Percentiles rank a stretch among this genome's conserved stretches.
Conservation (phyloP, 805 yeast genomes). For the Ogataea pilisensis region DNA sequence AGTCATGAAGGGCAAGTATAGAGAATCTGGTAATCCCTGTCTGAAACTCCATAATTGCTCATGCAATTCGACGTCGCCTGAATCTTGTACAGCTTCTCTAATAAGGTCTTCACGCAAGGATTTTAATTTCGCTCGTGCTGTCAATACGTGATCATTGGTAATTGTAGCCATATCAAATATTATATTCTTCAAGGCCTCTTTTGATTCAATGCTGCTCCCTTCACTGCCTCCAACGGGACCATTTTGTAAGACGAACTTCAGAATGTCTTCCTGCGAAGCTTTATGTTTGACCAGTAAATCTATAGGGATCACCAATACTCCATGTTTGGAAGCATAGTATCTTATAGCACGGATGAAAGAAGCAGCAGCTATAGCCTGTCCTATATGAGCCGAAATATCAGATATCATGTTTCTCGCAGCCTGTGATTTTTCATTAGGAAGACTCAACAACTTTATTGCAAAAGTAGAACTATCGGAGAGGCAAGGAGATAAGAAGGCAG, state of each 20-base stretch:
- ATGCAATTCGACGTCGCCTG: constrained; percentile 11
- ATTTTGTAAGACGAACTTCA: constrained; percentile 42
- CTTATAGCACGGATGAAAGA: constrained; percentile 56
- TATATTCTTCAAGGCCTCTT: constrained; percentile 45
- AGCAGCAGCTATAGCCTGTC: constrained; percentile 75
- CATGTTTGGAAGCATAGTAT: constrained; percentile 49
- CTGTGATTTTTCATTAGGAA: constrained; percentile 35
- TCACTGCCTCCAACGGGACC: no score
- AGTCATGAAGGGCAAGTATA: constrained; percentile 64
- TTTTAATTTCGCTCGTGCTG: constrained; percentile 56
- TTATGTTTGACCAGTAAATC: constrained; percentile 50
- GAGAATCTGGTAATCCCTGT: constrained; percentile 52
- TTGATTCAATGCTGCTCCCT: constrained; percentile 22
- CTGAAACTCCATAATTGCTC: constrained; percentile 35
- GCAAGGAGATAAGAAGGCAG: constrained; percentile 50
- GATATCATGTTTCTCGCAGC: constrained; percentile 34
- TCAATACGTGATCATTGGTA: constrained; percentile 76
- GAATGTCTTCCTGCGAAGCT: constrained; percentile 60
- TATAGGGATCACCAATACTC: constrained; percentile 57
- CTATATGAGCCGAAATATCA: constrained; percentile 73
- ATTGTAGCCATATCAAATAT: constrained; percentile 65
- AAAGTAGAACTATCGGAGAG: constrained; percentile 46
- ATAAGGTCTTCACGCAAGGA: constrained; percentile 38
- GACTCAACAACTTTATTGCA: constrained; percentile 43
- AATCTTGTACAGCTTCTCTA: constrained; percentile 23